Evolutionary conservation across 2,329 filamentous ascomycete species (phyloP).

Genomic region (Allantophomopsis cytisporea): DNA sequence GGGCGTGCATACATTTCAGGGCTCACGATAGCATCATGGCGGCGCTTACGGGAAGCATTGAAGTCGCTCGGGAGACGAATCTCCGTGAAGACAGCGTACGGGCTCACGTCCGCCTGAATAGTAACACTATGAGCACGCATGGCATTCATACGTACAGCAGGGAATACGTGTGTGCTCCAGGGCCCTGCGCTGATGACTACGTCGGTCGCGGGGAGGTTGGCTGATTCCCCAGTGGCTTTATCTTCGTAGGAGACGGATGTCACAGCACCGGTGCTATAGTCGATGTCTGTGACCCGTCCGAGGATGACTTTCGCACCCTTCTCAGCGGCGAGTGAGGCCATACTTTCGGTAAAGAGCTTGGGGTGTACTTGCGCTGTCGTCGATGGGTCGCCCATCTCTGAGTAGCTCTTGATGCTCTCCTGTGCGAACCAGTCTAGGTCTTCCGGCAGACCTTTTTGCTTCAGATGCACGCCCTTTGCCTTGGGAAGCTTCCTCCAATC

Average conservation of each 20-base stretch:
- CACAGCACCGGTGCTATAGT: constrained; percentile 44
- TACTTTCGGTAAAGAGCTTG: constrained; percentile 74
- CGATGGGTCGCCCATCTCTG: constrained; percentile 67
- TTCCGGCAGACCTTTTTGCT: constrained; percentile 50
- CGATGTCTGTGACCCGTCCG: constrained; percentile 57
- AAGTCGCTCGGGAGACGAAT: constrained; percentile 61
- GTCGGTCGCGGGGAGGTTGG: constrained; percentile 37
- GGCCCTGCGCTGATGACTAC: constrained; percentile 31
- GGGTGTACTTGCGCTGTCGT: constrained; percentile 93
- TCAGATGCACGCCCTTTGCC: constrained; percentile 28
- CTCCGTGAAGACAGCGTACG: constrained; percentile 76
- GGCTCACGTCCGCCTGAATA: constrained; percentile 49
- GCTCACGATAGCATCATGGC: constrained; percentile 50
- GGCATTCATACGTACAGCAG: constrained; percentile 41
- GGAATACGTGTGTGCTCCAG: constrained; percentile 48
- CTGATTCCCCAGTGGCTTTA: constrained; percentile 30
- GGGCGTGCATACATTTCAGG: constrained; percentile 92
- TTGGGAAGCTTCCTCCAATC: constrained; percentile 46
- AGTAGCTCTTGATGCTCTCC: constrained; percentile 54
- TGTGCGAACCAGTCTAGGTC: constrained; percentile 78
- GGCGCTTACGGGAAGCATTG: constrained; percentile 35
- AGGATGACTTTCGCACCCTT: constrained; percentile 54
- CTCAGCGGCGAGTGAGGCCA: constrained; percentile 62
- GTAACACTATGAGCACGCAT: constrained; percentile 53
- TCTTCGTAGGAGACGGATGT: constrained; percentile 51